These are phyloP conservation scores for Diaporthe capsici DNA, from an alignment of 2,329 filamentous ascomycete genomes.

Conservation along the genomic window DNA sequence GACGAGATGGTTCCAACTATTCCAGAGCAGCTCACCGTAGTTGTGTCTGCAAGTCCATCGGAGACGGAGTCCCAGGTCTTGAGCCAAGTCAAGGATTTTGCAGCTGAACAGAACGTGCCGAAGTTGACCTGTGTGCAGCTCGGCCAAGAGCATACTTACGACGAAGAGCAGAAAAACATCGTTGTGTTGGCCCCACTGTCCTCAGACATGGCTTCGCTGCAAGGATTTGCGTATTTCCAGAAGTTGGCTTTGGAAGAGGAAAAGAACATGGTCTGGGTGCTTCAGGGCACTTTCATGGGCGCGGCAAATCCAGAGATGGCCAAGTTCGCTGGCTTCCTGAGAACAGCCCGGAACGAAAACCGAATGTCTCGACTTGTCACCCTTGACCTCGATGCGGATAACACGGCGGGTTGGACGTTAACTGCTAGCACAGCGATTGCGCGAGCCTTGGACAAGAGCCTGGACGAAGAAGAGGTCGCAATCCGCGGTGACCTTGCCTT, in stretches of 20 bases:
- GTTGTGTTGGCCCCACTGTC: not conserved
- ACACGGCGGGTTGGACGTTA: no score
- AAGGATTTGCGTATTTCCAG: not conserved
- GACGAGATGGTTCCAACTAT: not conserved
- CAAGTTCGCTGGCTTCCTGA: not conserved
- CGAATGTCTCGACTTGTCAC: constrained; percentile 7
- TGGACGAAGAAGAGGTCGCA: constrained; percentile 11
- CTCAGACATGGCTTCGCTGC: not conserved
- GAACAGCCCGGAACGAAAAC: constrained; percentile 14
- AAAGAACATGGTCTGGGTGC: constrained; percentile 23
- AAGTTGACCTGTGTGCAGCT: not conserved
- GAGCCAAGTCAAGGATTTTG: not conserved
- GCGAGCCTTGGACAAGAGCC: not conserved
- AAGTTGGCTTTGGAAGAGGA: constrained; percentile 17
- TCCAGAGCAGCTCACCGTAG: not conserved
- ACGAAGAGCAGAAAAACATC: not conserved
- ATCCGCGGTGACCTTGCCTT: not conserved
- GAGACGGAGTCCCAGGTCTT: not conserved
- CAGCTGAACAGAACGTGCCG: no score
- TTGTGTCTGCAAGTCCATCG: not conserved
- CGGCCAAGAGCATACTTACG: not conserved
- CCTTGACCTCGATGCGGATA: not conserved
- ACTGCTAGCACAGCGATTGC: not conserved
- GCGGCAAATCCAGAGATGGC: constrained; percentile 9
- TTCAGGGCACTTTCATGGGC: constrained; percentile 2